These are phyloP conservation scores for Nicotiana tabacum DNA, from an alignment of 257 asterid genomes.

Conservation along the genomic window DNA sequence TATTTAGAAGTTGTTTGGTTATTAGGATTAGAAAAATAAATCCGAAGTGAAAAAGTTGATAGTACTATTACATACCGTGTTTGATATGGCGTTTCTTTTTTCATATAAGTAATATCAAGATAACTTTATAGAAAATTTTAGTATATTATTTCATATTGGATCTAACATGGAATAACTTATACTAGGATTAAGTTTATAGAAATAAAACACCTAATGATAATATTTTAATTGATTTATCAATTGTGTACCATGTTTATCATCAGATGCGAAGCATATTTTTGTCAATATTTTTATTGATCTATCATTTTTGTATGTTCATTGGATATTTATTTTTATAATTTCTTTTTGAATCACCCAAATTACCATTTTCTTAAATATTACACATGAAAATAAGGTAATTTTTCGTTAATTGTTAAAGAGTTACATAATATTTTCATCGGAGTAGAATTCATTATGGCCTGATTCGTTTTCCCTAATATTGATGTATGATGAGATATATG, in stretches of 20 bases:
- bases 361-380: neutral
- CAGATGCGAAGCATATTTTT: neutral
- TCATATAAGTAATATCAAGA: neutral
- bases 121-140: too few relatives aligned
- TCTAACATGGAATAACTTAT: neutral
- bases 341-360: neutral
- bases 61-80: neutral
- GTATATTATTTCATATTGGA: too few relatives aligned
- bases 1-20: neutral
- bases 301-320: neutral
- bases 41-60: too few relatives aligned
- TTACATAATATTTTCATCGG: too few relatives aligned
- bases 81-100: neutral
- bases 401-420: neutral
- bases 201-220: neutral
- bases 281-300: neutral
- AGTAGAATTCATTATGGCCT: neutral
- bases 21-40: too few relatives aligned
- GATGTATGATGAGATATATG: neutral
- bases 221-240: neutral
- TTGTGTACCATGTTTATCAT: neutral
- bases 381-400: neutral
- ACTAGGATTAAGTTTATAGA: neutral
- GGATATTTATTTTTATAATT: neutral
- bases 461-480: neutral